A percentile compares a stretch with the other conserved stretches of the same genome.
Evolutionary conservation across 2,329 filamentous ascomycete genomes (phyloP).

Genomic region (Cyphellophora europaea): DNA sequence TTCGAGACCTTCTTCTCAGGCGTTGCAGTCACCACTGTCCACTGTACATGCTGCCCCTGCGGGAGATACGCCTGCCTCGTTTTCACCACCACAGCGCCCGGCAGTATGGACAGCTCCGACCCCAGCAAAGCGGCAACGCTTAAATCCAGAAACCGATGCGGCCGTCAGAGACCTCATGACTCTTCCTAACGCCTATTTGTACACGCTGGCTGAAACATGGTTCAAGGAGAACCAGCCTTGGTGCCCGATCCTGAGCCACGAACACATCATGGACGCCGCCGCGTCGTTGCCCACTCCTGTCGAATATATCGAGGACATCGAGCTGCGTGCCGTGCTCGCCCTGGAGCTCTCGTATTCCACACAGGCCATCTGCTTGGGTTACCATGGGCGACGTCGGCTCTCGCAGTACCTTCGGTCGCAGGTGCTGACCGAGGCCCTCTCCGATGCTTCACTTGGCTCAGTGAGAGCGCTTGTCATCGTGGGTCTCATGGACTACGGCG

Average conservation of each 20-base stretch:
- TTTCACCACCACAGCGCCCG: too few species aligned
- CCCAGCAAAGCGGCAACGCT: neutral
- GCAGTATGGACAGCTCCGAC: too few species aligned
- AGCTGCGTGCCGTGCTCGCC: constrained; percentile 16
- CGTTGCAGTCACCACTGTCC: too few species aligned
- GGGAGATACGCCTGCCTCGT: too few species aligned
- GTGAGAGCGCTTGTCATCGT: constrained; percentile 18
- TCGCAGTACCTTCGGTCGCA: constrained; percentile 14
- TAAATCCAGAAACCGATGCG: constrained; percentile 10
- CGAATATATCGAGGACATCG: constrained; percentile 15
- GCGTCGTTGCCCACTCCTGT: constrained; percentile 10
- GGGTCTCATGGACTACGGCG: constrained; percentile 16
- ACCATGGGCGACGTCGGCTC: constrained; percentile 15
- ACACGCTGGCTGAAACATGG: constrained; percentile 13
- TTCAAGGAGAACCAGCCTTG: constrained; percentile 29
- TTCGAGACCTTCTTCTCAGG: too few species aligned
- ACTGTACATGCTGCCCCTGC: too few species aligned
- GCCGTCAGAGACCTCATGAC: constrained; percentile 15
- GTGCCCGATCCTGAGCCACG: constrained; percentile 24
- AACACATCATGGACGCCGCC: constrained; percentile 12
- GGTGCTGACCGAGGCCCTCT: constrained; percentile 17
- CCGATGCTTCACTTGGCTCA: constrained; percentile 14
- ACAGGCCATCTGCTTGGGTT: constrained; percentile 17
- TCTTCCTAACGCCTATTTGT: constrained; percentile 13
- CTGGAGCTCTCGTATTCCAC: constrained; percentile 17